Evolutionary conservation across 345 rosid genomes (phyloP).

Genomic region (Orychophragmus violaceus): DNA sequence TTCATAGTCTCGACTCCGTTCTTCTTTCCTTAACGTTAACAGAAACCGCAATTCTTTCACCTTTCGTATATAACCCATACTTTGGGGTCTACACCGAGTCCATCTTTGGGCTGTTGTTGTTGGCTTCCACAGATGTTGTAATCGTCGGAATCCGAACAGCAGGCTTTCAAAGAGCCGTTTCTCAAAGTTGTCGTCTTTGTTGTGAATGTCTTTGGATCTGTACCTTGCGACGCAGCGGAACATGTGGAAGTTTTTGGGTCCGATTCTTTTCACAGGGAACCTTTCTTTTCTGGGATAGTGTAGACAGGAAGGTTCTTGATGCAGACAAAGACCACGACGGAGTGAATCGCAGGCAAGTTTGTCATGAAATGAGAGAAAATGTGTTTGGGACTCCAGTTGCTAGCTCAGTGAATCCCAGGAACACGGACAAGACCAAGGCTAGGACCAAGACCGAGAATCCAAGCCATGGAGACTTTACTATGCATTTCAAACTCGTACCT

Average conservation of each 20-base stretch:
- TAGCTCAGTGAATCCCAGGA: slow-evolving; percentile 71
- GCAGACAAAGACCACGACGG: slow-evolving; percentile 21
- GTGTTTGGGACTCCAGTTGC: slow-evolving; percentile 75
- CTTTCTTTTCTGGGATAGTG: slow-evolving; percentile 67
- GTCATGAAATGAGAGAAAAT: slow-evolving; percentile 86
- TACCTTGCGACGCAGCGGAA: slow-evolving; percentile 73
- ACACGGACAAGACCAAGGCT: slow-evolving; percentile 79
- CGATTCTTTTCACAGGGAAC: slow-evolving; percentile 64
- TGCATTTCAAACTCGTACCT: slow-evolving; percentile 78
- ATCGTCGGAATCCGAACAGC: slow-evolving; percentile 73
- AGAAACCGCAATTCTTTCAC: too few relatives aligned
- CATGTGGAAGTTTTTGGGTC: slow-evolving; percentile 29
- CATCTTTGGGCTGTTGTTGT: slow-evolving; percentile 21
- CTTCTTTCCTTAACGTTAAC: too few relatives aligned
- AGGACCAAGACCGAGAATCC: slow-evolving; percentile 72
- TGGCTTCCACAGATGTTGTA: slow-evolving; percentile 49
- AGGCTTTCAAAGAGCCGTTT: slow-evolving; percentile 54
- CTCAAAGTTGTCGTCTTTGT: slow-evolving; percentile 76
- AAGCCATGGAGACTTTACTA: too few relatives aligned
- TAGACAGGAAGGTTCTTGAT: slow-evolving; percentile 66
- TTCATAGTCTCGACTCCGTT: too few relatives aligned
- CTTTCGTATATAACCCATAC: too few relatives aligned
- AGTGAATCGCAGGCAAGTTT: slow-evolving; percentile 66
- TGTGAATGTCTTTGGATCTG: slow-evolving; percentile 72
- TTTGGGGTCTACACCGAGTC: too few relatives aligned